Conservation (phyloP, 2,329 filamentous ascomycete species). For the Phyllosticta ampelicida region DNA sequence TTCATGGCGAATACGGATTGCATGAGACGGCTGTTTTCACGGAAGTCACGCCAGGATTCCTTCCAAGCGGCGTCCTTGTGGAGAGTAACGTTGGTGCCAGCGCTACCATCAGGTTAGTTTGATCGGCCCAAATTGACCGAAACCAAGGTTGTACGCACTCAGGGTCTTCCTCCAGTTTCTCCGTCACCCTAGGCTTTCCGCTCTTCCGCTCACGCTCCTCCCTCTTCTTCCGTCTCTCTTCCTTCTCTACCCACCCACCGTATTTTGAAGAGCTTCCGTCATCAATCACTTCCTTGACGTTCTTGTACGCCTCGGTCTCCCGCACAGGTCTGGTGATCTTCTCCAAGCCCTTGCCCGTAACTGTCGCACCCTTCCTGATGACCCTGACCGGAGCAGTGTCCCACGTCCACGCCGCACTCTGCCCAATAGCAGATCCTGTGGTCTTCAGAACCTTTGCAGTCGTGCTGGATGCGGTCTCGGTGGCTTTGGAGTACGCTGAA, state of each 20-base stretch:
- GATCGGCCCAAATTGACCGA: not conserved
- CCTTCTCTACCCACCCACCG: constrained; percentile 93
- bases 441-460: constrained; percentile 72
- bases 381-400: constrained; percentile 90
- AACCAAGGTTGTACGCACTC: constrained; percentile 52
- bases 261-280: constrained; percentile 94
- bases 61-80: constrained; percentile 98
- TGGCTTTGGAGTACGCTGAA: constrained; percentile 77
- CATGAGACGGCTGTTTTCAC: constrained; percentile 77
- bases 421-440: constrained; percentile 77
- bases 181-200: constrained; percentile 24
- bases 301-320: constrained; percentile 88
- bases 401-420: constrained; percentile 94
- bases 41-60: constrained; percentile 95
- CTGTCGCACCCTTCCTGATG: constrained; percentile 72
- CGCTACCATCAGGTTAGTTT: constrained; percentile 45
- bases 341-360: constrained; percentile 77
- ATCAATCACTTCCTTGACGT: constrained; percentile 88
- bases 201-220: constrained; percentile 56
- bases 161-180: constrained; percentile 15
- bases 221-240: constrained; percentile 73
- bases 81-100: constrained; percentile 84
- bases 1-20: constrained; percentile 82
- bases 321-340: constrained; percentile 91
- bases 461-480: constrained; percentile 68